These are phyloP conservation scores for Glycyrrhiza uralensis DNA, from an alignment of 306 rosid species.

Conservation along the genomic window DNA sequence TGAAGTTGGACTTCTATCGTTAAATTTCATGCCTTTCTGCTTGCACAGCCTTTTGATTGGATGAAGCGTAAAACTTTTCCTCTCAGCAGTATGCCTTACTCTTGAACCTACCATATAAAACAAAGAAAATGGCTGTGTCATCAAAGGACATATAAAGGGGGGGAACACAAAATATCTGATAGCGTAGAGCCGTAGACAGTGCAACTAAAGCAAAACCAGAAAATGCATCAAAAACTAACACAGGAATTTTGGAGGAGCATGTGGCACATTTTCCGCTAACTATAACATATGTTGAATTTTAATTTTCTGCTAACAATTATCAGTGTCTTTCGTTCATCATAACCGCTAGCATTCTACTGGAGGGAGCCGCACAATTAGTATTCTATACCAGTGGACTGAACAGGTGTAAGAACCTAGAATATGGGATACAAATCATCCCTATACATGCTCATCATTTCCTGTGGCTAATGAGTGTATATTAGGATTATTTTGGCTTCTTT, in stretches of 20 bases:
- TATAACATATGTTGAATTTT: background rate
- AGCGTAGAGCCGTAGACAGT: conserved; percentile 18
- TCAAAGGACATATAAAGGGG: conserved; percentile 13
- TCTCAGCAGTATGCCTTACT: conserved; percentile 36
- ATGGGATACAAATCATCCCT: conserved; percentile 9
- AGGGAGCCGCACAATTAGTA: conserved; percentile 3
- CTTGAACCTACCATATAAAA: conserved; percentile 50
- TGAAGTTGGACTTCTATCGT: conserved; percentile 35
- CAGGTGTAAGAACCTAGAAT: background rate
- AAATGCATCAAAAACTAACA: conserved; percentile 17
- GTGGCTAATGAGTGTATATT: background rate
- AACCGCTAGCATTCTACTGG: conserved; percentile 1
- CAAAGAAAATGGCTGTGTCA: background rate
- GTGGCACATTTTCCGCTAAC: background rate
- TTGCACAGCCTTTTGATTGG: conserved; percentile 49
- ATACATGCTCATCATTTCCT: conserved; percentile 1
- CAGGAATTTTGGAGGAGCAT: background rate
- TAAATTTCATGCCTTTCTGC: conserved; percentile 41
- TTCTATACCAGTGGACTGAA: background rate
- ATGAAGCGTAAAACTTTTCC: conserved; percentile 36
- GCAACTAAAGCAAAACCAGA: conserved; percentile 22
- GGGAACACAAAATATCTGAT: conserved; percentile 1
- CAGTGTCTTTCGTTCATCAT: background rate
- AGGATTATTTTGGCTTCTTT: background rate
- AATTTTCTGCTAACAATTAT: background rate